Evolutionary conservation across 441 rosid species (phyloP), one percentile per base, ranked within the genome.

Genomic region (Capsella rubella): DNA sequence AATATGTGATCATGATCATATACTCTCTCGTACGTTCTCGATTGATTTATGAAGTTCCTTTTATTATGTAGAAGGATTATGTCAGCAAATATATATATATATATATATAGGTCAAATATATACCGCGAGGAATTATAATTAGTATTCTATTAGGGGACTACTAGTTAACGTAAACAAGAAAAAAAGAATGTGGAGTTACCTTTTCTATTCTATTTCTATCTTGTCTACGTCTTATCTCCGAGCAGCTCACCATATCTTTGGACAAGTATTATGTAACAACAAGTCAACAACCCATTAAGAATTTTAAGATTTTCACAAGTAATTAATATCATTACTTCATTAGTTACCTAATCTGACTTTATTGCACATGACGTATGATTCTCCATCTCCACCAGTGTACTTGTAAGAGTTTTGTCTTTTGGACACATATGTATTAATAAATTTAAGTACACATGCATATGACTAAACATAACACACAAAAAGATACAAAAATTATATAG

Each of bases 311-410:
- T 50, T 21, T 58, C 16, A 37, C 15, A 64, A 45, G 42, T 74
- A 67, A 74, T 57, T 74, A 67, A 74, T 57, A 74, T 74, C 72
- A 58, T 58, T 54, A 67, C 47, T 58, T 74, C 67, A 58, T 31
- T 74, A 66, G 40, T 39, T 4, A 73, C 52, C 52, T 73, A 13
- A 64, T 21, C n/a, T 73, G 25, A 64, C 40, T 73, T 16, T 64
- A 64, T 46, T 46, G 15, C 58, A 46, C 58, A 46, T 73, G 47
- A 42, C 14, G 6, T 12, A 53, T 28, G 25, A 32, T 32, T 64
- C 29, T 64, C 39, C n/a, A 53, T 64, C 29, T 64, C 39, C n/a
- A 63, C 47, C 18, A 1, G 34, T 9, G 42, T 37, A 37, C 42
- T 37, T 37, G 12, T 37, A 32, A 31, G 34, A 31, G 34, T 5